Evolutionary conservation across 352 stramenopile species (phyloP), one percentile per base, ranked within the genome.

Genomic region (Phytophthora cactorum): DNA sequence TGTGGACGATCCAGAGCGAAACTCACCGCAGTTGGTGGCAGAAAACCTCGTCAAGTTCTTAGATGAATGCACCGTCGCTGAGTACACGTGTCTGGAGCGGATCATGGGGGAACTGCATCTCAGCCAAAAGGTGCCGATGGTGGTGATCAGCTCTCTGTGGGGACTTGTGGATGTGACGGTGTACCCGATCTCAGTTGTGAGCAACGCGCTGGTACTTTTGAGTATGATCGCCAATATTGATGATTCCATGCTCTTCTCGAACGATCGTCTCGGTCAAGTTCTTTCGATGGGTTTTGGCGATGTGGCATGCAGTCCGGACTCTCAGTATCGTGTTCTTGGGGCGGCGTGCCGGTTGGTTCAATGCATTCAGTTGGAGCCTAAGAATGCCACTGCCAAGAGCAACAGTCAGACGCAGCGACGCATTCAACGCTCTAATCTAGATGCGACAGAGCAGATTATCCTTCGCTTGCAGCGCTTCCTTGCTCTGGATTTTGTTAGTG

Each of bases 361-460:
- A 60, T 81, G 79, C 38, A 73, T 93, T 56, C 78, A 89, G 44
- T 62, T 88, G 43, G 79, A 90, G 52, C 67, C 75, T 2, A 88
- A 84, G 25, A 77, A 55, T 31, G 67, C 62, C 28, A 59, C 32
- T 12, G 55, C 36, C 25, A 78, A 79, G 41, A 69, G 58, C 34
- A 87, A 63, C 46, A 79, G 80, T 39, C 70, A 74, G 63, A 79
- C 70, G 3, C 75, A 81, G 17, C 70, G 82, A 50, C 76, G 78
- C 22, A 79, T 91, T 25, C 75, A 90, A 38, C 78, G 78, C 43
- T 87, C 91, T 5, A 97, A 95, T 44, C 83, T 93, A 32, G 82
- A 98, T 17, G 83, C 92, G 29, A 84, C 97, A 15, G 90, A 97
- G 59, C 78, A 91, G 22, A 95, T 98, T 28, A 93, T 97, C 2